Percentiles rank a stretch among this genome's conserved stretches.
Evolutionary conservation across 352 stramenopile genomes (phyloP).

Genomic region (Phytopythium oedochilum): DNA sequence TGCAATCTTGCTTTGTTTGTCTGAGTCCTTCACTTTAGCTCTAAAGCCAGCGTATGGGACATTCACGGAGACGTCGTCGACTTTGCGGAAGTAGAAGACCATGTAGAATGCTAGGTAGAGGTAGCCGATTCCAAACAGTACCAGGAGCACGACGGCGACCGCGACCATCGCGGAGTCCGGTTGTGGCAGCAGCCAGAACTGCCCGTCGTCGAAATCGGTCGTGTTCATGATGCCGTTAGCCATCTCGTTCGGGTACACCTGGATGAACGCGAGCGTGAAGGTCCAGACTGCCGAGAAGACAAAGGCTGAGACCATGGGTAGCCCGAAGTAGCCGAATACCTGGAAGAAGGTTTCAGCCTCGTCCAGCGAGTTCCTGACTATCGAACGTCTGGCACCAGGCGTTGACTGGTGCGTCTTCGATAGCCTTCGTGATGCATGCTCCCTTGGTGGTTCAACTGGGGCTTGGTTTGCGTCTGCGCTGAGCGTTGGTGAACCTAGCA

Average conservation of each 20-base stretch:
- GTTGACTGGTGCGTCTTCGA: no score
- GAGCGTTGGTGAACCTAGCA: no score
- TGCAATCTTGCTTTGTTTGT: neutral
- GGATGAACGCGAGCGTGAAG: neutral
- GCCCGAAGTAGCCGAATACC: neutral
- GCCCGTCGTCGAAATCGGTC: conserved; percentile 13
- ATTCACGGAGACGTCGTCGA: no score
- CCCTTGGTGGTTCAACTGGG: no score
- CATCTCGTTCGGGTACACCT: conserved; percentile 3
- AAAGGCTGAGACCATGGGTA: neutral
- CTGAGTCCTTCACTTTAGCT: no score
- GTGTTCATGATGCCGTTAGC: conserved; percentile 5
- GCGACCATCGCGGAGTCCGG: conserved; percentile 6
- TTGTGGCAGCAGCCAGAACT: conserved; percentile 22
- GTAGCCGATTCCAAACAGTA: conserved; percentile 4
- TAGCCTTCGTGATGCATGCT: no score
- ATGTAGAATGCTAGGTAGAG: conserved; percentile 1
- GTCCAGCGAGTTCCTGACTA: neutral
- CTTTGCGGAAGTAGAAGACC: neutral
- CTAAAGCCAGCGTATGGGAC: no score
- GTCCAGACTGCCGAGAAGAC: conserved; percentile 3
- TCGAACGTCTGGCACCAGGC: no score
- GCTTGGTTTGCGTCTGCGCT: no score
- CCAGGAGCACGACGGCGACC: neutral
- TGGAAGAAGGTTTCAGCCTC: neutral